Base-by-base conservation (phyloP, 176 grass and related monocot species). In the Eragrostis curvula region DNA sequence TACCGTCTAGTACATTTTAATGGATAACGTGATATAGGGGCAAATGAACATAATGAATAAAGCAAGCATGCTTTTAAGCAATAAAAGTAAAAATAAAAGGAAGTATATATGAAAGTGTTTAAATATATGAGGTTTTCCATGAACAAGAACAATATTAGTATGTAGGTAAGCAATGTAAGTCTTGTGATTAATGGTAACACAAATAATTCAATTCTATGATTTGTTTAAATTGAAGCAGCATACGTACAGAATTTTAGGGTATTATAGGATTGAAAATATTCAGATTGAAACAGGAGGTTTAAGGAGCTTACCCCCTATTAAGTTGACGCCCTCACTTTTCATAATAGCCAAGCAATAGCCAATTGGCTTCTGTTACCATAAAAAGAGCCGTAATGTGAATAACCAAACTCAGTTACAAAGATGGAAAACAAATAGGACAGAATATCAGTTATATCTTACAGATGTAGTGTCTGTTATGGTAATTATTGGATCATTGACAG, bases 271-370 rank as follows among this genome's bases (percentile, higher is more conserved):
- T 7, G 16, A n/a, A 21, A 64, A 85, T 47, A 39, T 70, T 81
- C 51, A 28, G 53, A 63, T 69, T 45, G 2, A 41, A 81, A 69
- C 8, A 41, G 2, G 67, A 68, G 48, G 45, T 80, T 48, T 6
- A 36, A 76, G 27, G 61, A 81, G 42, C 83, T 96, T 91, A 96
- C 97, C 82, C 23, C 97, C 97, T 71, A 99, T 90, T 81, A 99
- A 83, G 83, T 99, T 99, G 30, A 96, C 56, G 66, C 74, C 68
- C 49, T 71, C 76, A 23, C 85, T 85, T 82, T 96, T 94, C 72
- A 84, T 55, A n/a, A 99, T 57, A 81, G 97, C 93, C 61, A 99
- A 83, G 80, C 97, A 99, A 77, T 96, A 96, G n/a, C 73, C 68
- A 40, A 66, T 11, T 36, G 66, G 43, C 49, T 30, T 78, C 86